Conservation (phyloP, 768 basidiomycete species). For the Termitomyces sp. region DNA sequence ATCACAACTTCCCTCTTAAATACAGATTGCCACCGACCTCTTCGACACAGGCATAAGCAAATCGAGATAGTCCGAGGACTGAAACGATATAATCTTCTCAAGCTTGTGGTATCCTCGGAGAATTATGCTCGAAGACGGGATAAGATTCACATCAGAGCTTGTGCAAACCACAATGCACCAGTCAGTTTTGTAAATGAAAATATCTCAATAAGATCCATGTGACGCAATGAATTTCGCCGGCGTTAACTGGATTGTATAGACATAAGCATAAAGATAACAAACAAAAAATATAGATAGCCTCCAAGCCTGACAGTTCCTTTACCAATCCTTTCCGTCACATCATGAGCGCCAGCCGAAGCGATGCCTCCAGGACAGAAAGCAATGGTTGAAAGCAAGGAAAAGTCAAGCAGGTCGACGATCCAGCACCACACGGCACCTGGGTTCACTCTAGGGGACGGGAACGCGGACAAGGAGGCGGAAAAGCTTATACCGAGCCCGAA, state of each 20-base stretch:
- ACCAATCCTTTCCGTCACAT: conserved; percentile 35
- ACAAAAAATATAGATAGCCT: conserved; percentile 33
- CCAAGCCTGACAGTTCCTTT: conserved; percentile 27
- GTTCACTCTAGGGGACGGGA: conserved; percentile 81
- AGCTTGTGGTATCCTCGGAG: conserved; percentile 7
- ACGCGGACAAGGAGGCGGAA: conserved; percentile 92
- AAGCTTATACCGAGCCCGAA: conserved; percentile 83
- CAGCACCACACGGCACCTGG: conserved; percentile 34
- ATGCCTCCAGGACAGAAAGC: conserved; percentile 55
- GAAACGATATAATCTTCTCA: conserved; percentile 8
- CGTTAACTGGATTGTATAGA: neutral
- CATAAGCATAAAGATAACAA: neutral
- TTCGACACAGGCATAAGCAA: neutral
- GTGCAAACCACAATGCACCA: neutral
- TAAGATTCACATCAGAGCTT: neutral
- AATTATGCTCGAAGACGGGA: neutral
- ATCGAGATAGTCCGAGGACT: neutral
- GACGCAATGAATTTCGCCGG: neutral
- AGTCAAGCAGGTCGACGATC: conserved; percentile 30
- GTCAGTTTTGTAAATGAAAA: too few relatives aligned
- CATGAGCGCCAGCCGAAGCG: conserved; percentile 76
- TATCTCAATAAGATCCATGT: neutral
- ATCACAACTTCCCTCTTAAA: neutral
- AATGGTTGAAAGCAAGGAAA: conserved; percentile 44
- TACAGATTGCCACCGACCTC: neutral